A percentile compares a stretch with the other conserved stretches of the same genome.
These are phyloP conservation scores for Nowakowskiella sp. DNA, from an alignment of 192 early-diverging fungal genomes.

Conservation along the genomic window DNA sequence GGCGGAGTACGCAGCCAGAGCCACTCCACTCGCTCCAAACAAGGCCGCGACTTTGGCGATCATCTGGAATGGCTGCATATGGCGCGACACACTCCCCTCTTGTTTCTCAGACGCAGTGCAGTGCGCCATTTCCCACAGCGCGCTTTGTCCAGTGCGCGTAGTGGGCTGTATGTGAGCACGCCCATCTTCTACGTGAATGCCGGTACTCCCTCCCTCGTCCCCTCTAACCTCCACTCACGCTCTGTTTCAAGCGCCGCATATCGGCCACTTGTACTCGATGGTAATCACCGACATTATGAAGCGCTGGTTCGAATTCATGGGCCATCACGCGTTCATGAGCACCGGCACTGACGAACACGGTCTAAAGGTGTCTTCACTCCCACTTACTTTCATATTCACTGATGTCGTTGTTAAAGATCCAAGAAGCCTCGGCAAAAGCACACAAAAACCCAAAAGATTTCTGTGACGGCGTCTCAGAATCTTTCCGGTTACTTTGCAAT, in stretches of 20 bases:
- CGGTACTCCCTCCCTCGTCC: slow-evolving; percentile 25
- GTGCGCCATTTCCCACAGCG: too few relatives aligned
- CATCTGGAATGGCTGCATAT: too few relatives aligned
- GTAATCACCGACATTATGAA: slow-evolving; percentile 77
- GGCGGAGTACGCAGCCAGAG: too few relatives aligned
- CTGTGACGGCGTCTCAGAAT: slow-evolving; percentile 63
- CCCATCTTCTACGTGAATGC: slow-evolving; percentile 91
- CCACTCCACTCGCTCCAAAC: too few relatives aligned
- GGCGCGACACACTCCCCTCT: too few relatives aligned
- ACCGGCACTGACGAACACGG: slow-evolving; percentile 97
- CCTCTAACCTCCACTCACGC: not conserved
- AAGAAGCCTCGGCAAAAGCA: slow-evolving; percentile 70
- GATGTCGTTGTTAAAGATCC: slow-evolving; percentile 50
- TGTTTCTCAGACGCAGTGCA: too few relatives aligned
- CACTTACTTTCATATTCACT: not conserved
- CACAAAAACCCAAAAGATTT: slow-evolving; percentile 56
- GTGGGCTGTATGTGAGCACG: slow-evolving; percentile 57
- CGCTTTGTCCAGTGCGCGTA: slow-evolving; percentile 7
- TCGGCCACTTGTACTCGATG: slow-evolving; percentile 88
- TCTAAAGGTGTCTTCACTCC: slow-evolving; percentile 52
- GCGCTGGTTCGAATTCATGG: slow-evolving; percentile 66
- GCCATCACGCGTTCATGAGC: slow-evolving; percentile 42
- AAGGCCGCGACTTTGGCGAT: too few relatives aligned
- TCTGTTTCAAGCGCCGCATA: slow-evolving; percentile 63
- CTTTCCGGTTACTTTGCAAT: slow-evolving; percentile 49